Conservation (phyloP, 163 green algal genomes). For the Chlorella variabilis region DNA sequence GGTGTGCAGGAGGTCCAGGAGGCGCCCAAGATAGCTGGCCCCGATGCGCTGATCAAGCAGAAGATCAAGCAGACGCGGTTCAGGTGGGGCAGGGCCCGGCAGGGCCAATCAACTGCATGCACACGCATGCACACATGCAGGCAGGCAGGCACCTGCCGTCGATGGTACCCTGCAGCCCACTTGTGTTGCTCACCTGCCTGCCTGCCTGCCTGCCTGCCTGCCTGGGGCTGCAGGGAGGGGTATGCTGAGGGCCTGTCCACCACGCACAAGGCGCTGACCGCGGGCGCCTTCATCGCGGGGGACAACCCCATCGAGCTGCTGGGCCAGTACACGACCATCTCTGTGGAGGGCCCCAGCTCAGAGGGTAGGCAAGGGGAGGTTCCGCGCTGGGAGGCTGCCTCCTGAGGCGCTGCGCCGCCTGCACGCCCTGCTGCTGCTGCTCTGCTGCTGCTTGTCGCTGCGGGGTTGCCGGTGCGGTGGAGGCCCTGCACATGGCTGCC, state of each 20-base stretch:
- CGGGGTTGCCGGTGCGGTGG: too few species aligned
- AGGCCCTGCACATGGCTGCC: not conserved
- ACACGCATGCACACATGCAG: too few species aligned
- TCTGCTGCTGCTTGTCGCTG: not conserved
- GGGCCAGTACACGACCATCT: conserved; percentile 59
- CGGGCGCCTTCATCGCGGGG: conserved; percentile 74
- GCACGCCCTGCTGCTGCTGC: not conserved
- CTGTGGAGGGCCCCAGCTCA: conserved; percentile 32
- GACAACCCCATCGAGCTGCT: conserved; percentile 83
- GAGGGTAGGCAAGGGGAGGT: conserved; percentile 17
- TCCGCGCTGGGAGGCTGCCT: too few species aligned
- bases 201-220: not conserved
- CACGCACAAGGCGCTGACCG: conserved; percentile 64
- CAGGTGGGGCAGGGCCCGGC: conserved; percentile 50
- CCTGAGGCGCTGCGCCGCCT: too few species aligned
- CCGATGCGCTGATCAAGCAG: conserved; percentile 81
- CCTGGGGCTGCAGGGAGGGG: conserved; percentile 65
- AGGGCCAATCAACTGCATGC: too few species aligned
- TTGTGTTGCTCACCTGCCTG: not conserved
- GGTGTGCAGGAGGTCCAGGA: conserved; percentile 72
- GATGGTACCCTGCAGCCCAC: too few species aligned
- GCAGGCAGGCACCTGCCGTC: too few species aligned
- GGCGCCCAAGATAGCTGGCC: conserved; percentile 69
- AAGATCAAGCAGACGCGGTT: conserved; percentile 91
- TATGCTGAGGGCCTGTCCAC: conserved; percentile 92